Base-by-base conservation (phyloP, 2,329 filamentous ascomycete genomes). In the Pezicula neosporulosa region DNA sequence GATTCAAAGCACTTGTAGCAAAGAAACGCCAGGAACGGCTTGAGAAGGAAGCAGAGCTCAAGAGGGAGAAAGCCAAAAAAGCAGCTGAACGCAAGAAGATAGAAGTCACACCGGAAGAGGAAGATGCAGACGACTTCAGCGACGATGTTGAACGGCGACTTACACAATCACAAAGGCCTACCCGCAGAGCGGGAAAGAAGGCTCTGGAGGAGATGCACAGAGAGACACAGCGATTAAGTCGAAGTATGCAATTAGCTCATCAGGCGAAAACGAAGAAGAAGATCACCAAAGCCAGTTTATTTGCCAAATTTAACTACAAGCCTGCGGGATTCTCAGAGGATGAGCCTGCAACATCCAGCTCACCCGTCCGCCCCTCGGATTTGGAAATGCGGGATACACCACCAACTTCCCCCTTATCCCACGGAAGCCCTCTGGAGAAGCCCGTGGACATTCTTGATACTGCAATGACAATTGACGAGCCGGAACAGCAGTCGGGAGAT, bases 131-230 rank as follows among this genome's bases (percentile, higher is more conserved):
- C n/a, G 75, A 78, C 52, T 76, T 82, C 46, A 78, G 76, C 2
- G 83, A 83, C 33, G 83, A 83, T 24, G 80, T 75, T 38, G 85
- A 78, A n/a, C 77, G 75, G 41, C 82, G 76, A 55, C 72, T 94
- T 42, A 89, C 87, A 0, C 88, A 92, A 63, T 74, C 80, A 37
- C 76, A 80, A 24, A 83, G 86, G 4, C 86, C 90, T 5, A 79
- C 82, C 9, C 82, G 94, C 12, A 96, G 94, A 66, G 92, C 94
- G 0, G 93, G 92, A 73, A 97, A 93, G 73, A 97, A 91, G 71
- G 94, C 94, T 0, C 68, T 97, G 39, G 90, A 97, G 66, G 93
- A 97, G 60, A 97, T 99, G 87, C 87, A 88, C 61, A 83, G 90
- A 52, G 94, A 99, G 70, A 97, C 93, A 1, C 94, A 99, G 72